Evolutionary conservation across 495 filamentous ascomycete species (phyloP).

Genomic region (Neurospora sp.): DNA sequence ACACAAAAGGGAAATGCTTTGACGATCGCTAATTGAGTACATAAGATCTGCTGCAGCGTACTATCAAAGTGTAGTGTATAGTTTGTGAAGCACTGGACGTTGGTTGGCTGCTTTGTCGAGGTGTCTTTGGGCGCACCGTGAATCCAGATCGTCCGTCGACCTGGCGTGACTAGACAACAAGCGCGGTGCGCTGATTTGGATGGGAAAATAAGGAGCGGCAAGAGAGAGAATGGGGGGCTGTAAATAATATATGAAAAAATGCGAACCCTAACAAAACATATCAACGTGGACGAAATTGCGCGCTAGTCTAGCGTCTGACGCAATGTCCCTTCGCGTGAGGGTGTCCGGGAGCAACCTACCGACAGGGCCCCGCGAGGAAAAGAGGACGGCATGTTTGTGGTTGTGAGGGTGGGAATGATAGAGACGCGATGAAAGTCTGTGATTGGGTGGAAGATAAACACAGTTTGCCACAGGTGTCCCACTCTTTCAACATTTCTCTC

Average conservation of each 20-base stretch:
- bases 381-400: not conserved
- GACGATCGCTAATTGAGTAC: not conserved
- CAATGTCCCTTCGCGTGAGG: slow-evolving; percentile 6
- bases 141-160: not conserved
- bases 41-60: not conserved
- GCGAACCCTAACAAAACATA: not conserved
- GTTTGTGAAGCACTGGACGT: not conserved
- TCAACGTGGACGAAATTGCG: slow-evolving; percentile 3
- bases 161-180: not conserved
- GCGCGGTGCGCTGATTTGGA: not conserved
- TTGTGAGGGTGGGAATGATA: not conserved
- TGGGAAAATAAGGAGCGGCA: not conserved
- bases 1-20: not conserved
- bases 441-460: slow-evolving; percentile 12
- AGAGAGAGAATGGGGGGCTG: not conserved
- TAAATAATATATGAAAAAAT: not conserved
- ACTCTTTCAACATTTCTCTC: slow-evolving; percentile 8
- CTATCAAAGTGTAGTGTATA: not conserved
- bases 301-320: slow-evolving; percentile 12
- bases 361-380: not conserved
- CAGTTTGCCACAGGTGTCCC: slow-evolving; percentile 16
- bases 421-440: slow-evolving; percentile 3
- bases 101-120: not conserved
- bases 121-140: not conserved
- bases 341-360: not conserved